Conservation (phyloP, 352 stramenopile genomes). For the Phytophthora aleatoria region DNA sequence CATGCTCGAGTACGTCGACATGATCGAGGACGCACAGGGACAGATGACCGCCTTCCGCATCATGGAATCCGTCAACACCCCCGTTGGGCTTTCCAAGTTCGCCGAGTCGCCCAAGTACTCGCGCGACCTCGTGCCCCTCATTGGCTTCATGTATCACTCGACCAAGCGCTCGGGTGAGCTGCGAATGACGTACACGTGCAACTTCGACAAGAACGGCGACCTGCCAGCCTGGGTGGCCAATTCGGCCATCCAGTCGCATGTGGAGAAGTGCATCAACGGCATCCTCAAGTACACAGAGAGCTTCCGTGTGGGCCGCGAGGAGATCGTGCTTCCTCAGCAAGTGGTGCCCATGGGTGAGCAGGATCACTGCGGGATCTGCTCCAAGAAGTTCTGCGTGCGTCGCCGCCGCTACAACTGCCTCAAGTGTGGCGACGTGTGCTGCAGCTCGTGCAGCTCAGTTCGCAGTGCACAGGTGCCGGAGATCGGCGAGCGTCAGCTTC, state of each 20-base stretch:
- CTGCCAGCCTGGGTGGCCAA: constrained; percentile 83
- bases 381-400: constrained; percentile 78
- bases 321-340: constrained; percentile 78
- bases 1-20: constrained; percentile 89
- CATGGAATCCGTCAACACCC: constrained; percentile 84
- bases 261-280: constrained; percentile 86
- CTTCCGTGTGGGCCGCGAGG: constrained; percentile 68
- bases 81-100: constrained; percentile 49
- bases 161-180: constrained; percentile 81
- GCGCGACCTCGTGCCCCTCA: constrained; percentile 78
- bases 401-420: constrained; percentile 83
- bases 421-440: constrained; percentile 83
- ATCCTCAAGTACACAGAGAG: constrained; percentile 89
- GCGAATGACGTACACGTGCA: constrained; percentile 88
- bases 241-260: constrained; percentile 86
- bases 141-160: constrained; percentile 89
- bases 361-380: constrained; percentile 72
- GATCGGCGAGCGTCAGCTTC: constrained; percentile 73
- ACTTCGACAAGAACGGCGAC: constrained; percentile 86
- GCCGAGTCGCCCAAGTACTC: constrained; percentile 69
- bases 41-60: constrained; percentile 86
- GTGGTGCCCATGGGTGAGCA: constrained; percentile 77
- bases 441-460: constrained; percentile 75
- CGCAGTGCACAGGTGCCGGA: constrained; percentile 69
- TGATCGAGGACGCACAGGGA: constrained; percentile 87